Evolutionary conservation across 2,329 filamentous ascomycete species (phyloP).

Genomic region (Aspergillus latus): DNA sequence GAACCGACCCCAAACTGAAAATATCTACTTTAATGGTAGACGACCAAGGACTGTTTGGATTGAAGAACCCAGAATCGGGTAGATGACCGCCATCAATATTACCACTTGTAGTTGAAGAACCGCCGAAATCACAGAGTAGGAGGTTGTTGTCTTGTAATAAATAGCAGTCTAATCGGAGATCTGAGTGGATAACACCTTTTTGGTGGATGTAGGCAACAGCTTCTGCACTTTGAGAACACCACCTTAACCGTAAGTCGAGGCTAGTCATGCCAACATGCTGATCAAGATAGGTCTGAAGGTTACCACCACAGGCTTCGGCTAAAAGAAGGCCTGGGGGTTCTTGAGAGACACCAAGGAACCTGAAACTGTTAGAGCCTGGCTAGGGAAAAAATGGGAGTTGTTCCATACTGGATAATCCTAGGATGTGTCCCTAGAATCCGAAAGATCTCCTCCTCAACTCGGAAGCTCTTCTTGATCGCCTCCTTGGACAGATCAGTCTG

Average conservation of each 20-base stretch:
- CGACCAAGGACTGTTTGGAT: not conserved
- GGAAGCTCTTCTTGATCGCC: not conserved
- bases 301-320: not conserved
- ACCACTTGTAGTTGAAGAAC: not conserved
- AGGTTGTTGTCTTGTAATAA: not conserved
- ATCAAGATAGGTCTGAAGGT: not conserved
- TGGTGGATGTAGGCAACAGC: not conserved
- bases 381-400: not conserved
- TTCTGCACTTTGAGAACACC: not conserved
- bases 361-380: not conserved
- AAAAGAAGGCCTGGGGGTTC: not conserved
- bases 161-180: slow-evolving; percentile 1
- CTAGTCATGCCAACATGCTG: not conserved
- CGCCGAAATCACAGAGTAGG: not conserved
- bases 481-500: not conserved
- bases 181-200: slow-evolving; percentile 4
- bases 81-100: not conserved
- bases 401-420: not conserved
- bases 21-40: not conserved
- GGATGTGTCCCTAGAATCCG: not conserved
- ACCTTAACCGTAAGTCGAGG: not conserved
- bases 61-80: not conserved
- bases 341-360: not conserved
- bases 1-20: not conserved
- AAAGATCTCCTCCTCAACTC: not conserved